Evolutionary conservation across 78 protist species (phyloP), one percentile per base, ranked within the genome.

Genomic region (Dictyostelium intermedium): DNA sequence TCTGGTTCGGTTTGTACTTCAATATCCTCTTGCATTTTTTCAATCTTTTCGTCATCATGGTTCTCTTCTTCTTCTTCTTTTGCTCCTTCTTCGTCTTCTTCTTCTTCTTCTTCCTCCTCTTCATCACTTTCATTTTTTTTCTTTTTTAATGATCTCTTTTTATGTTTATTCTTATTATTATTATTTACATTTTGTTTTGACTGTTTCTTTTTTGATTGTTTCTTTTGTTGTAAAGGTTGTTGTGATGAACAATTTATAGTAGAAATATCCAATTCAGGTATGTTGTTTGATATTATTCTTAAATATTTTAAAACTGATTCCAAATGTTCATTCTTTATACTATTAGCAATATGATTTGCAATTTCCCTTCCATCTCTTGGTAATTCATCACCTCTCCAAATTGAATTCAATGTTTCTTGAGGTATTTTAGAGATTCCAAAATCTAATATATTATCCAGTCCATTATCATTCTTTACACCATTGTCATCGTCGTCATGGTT

Each of bases 341-440:
- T 25, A 9, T 32, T 47, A 0, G 72, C 20, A 8, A 84, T 13
- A 45, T 23, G 20, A 47, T 84, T 35, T 20, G 74, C 20, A 18
- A 39, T 84, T 13, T 84, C 82, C 8, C 35, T 63, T 30, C 47
- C 82, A 6, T 39, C 35, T 20, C 53, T 78, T 6, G 45, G 10
- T 16, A 84, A 43, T 7, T 41, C 50, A 39, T 84, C 82, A 3
- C 91, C 91, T 84, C 53, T 84, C 91, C 91, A 84, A 23, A 84
- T 84, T 45, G 73, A 30, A 45, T 84, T 61, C 7, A 60, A 20
- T 18, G 74, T 84, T 30, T 69, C 79, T 72, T 27, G 45, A 27
- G 79, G 37, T 32, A 72, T 27, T 32, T 34, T 34, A 13, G 41
- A 30, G 35, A 72, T 27, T 34, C 23, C 74, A 66, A 66, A 66